phyloP scores from a whole-genome alignment of 768 basidiomycete species.

The Lactarius indigo region DNA sequence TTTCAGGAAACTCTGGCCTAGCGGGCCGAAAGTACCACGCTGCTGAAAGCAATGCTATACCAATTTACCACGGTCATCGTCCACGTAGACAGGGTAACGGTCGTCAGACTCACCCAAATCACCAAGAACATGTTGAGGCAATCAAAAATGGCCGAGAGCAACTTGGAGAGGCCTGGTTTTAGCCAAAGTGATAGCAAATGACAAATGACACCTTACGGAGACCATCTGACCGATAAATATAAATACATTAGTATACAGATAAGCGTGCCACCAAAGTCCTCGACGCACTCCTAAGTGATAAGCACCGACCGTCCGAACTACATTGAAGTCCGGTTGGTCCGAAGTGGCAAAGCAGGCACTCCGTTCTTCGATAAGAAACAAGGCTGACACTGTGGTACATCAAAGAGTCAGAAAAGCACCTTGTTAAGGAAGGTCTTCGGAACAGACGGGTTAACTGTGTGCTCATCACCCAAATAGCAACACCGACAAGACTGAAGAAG shows the following conservation, averaged over 20 bases:
- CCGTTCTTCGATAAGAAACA: conserved; percentile 5
- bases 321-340: not conserved
- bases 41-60: conserved; percentile 19
- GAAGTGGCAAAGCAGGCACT: conserved; percentile 17
- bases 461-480: conserved; percentile 13
- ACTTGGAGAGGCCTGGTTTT: not conserved
- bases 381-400: conserved; percentile 4
- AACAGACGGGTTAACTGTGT: conserved; percentile 9
- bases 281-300: conserved; percentile 22
- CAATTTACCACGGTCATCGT: not conserved
- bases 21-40: conserved; percentile 13
- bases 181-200: not conserved
- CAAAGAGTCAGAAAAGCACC: not conserved
- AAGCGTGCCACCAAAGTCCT: not conserved
- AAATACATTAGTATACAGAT: not conserved
- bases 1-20: conserved; percentile 21
- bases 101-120: conserved; percentile 1
- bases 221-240: conserved; percentile 1
- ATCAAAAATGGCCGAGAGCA: conserved; percentile 13
- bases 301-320: not conserved
- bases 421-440: not conserved
- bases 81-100: not conserved
- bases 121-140: conserved; percentile 15
- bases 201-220: conserved; percentile 4
- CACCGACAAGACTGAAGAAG: conserved; percentile 5